Base-by-base conservation (phyloP, 805 yeast species). In the Starmerella sirachaensis region DNA sequence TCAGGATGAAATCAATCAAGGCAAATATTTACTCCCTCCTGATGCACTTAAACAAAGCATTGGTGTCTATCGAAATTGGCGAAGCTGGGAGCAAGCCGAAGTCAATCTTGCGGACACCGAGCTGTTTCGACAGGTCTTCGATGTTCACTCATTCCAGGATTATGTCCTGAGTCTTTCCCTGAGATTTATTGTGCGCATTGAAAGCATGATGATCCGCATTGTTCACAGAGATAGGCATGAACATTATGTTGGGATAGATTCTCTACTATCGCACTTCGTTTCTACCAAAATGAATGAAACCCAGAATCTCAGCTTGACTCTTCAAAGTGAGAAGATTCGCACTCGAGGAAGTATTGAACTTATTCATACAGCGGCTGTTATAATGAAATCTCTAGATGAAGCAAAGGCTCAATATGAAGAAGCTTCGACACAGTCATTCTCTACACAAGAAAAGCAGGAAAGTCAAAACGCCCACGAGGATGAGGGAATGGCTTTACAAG, bases 11-110 rank as follows among this genome's bases (percentile, higher is more conserved):
- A 55, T 70, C 33, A 50, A 54, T 1, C 41, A 48, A 1, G 46
- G 55, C 2, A 43, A 57, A 0, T 67, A 73, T 63, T 55, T 56
- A 13, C 64, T 71, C 0, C 77, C 83, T 0, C 46, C 42, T 0
- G 60, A 66, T 43, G 85, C 85, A 0, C 63, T 65, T 41, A 60
- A 63, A 7, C 66, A 66, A 12, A 80, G 82, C 2, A 56, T 73
- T 18, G 60, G 65, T 3, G 65, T 75, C 1, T 84, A 85, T 50
- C 64, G 76, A 0, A 63, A 68, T 11, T 91, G 97, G 96, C 72
- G 96, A 63, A 74, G 75, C 42, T 86, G 97, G 96, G 98, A 88
- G 50, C 77, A 46, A 9, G 39, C 42, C 9, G 45, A 40, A n/a
- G n/a, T n/a, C 6, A 41, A 47, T 5, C 31, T 46, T 1, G 37